Base-by-base conservation (phyloP, 768 basidiomycete genomes). In the Leccinum longicurvipes region DNA sequence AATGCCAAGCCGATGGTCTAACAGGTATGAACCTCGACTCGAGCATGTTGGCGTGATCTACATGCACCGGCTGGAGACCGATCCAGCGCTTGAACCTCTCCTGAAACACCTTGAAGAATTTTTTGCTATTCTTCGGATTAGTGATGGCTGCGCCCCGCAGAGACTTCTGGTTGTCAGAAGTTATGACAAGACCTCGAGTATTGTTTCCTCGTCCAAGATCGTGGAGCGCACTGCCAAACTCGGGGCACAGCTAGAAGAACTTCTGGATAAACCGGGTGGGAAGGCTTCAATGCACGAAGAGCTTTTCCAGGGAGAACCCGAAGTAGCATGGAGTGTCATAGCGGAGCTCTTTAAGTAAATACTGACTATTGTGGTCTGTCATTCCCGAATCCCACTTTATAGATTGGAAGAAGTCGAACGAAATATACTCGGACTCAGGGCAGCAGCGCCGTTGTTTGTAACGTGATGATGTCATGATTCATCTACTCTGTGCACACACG, bases 11-110 rank as follows among this genome's bases (percentile, higher is more conserved):
- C 1, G 21, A 62, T 27, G 3, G 0, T 11, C 6, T 5, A 3
- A 46, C 21, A 64, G 63, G 21, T 55, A 25, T 9, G 29, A 28
- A 1, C 58, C 63, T 24, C 34, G 28, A 8, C 12, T 6, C 15
- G 47, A 32, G 25, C 9, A 32, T 28, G 21, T 53, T n/a, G 54
- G 63, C 25, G 28, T 63, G 17, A 59, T 65, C 28, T 64, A 64
- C 54, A 56, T 59, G 50, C 60, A 64, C 36, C 54, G 63, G 21
- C 34, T 56, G 11, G 64, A 63, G 56, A 66, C 52, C 3, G 45
- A 64, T 11, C 63, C 63, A 10, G 8, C 5, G 1, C 23, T 36
- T 15, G 52, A 63, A 27, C 45, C 32, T 17, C 47, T 63, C 19
- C 11, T 10, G 1, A 1, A 9, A 5, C 57, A 64, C 41, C 52